Evolutionary conservation across 2,329 filamentous ascomycete species (phyloP).

Genomic region (Tympanopsis confertula): DNA sequence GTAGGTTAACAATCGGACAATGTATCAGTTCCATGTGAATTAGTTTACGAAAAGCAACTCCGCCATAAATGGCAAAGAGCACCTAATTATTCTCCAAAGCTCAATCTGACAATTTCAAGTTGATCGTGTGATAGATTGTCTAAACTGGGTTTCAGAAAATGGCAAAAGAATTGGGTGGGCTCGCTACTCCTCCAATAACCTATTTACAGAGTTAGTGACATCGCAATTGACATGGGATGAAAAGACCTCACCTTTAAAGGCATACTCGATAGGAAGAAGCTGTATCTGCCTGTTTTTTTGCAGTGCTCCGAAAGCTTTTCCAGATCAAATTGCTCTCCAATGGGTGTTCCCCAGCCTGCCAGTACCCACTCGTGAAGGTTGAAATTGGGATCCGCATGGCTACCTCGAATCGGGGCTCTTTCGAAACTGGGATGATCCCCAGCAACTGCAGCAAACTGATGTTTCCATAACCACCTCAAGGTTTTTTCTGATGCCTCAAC

Average conservation of each 20-base stretch:
- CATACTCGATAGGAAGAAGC: slow-evolving; percentile 8
- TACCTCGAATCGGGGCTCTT: slow-evolving; percentile 7
- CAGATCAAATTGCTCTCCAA: slow-evolving; percentile 15
- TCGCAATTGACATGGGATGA: neutral
- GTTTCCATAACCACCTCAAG: slow-evolving; percentile 13
- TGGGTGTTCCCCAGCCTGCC: slow-evolving; percentile 12
- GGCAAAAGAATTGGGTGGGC: slow-evolving; percentile 9
- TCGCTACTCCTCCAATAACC: slow-evolving; percentile 6
- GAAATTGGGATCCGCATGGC: slow-evolving; percentile 4
- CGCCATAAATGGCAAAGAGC: too few relatives aligned
- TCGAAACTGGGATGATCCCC: slow-evolving; percentile 13
- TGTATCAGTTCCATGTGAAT: too few relatives aligned
- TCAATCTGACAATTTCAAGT: too few relatives aligned
- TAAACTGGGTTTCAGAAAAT: slow-evolving; percentile 8
- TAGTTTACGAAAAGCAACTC: too few relatives aligned
- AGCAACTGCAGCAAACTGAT: slow-evolving; percentile 13
- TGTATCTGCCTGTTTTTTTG: slow-evolving; percentile 6
- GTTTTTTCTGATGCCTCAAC: slow-evolving; percentile 8
- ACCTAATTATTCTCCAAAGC: too few relatives aligned
- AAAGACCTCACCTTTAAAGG: slow-evolving; percentile 6
- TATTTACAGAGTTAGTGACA: neutral
- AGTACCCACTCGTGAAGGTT: slow-evolving; percentile 13
- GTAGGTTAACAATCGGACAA: too few relatives aligned
- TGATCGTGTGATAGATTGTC: too few relatives aligned
- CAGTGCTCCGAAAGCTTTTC: slow-evolving; percentile 10